Evolutionary conservation across 495 filamentous ascomycete species (phyloP), one percentile per base, ranked within the genome.

Genomic region (Glarea lozoyensis): DNA sequence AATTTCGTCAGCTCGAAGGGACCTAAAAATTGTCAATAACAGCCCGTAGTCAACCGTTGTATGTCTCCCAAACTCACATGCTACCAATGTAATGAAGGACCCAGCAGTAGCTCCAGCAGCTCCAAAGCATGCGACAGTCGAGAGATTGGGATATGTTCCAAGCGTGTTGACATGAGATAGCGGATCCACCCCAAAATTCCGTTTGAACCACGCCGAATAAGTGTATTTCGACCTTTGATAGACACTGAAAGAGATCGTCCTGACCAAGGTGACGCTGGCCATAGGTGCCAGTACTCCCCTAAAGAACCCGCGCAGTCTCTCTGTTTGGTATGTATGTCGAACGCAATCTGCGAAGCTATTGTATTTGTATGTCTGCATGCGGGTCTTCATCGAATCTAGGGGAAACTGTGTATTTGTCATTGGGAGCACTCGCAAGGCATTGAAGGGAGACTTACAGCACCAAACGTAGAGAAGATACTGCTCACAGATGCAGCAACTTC

Each of bases 1-100:
- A 94, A 73, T 64, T 96, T 96, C 20, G 89, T 92, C 48, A 96
- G 69, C 63, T 96, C 89, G 58, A 96, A 94, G 19, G 89, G 89
- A 57, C 86, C 86, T 93, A 48, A 1, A 19, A 17, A 22, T 12
- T 2, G 12, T 50, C 31, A 20, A 21, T 44, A 38, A 43, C 27
- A 29, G 16, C n/a, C 22, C 31, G 3, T 16, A 36, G 6, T 25
- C 23, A 1, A 22, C 4, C 6, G 10, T 29, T 12, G 9, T 10
- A 16, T 37, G 18, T 21, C 22, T 37, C 35, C 35, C 19, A 21
- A 19, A 60, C 86, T 70, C 64, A 93, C 89, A 96, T 41, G 88
- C 85, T 60, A 96, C 78, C 27, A 83, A 70, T 17, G 89, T 85
- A 33, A 92, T 85, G 37, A 79, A 70, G 4, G 85, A 78, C 21